Evolutionary conservation across 345 rosid species (phyloP).

Genomic region (Hevea brasiliensis): DNA sequence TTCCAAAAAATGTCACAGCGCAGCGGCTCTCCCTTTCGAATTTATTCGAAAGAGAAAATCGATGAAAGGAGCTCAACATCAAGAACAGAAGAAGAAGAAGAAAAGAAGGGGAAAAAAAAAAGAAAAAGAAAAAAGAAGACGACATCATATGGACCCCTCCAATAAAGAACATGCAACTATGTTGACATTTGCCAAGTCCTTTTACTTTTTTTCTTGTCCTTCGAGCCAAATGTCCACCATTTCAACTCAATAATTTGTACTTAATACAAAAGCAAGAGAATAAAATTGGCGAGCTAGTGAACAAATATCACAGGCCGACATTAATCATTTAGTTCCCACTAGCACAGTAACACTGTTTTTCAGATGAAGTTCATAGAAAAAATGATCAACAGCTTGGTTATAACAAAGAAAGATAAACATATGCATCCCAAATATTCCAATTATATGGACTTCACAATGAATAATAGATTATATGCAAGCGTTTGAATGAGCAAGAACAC

Average conservation of each 20-base stretch:
- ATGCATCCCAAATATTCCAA: not conserved
- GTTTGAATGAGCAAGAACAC: not conserved
- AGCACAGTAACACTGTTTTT: constrained; percentile 3
- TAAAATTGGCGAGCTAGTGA: constrained; percentile 5
- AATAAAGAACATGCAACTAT: constrained; percentile 43
- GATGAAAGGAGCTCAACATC: constrained; percentile 25
- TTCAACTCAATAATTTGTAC: constrained; percentile 16
- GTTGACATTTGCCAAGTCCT: constrained; percentile 38
- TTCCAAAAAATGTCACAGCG: constrained; percentile 25
- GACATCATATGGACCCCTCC: constrained; percentile 39
- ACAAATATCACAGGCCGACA: not conserved
- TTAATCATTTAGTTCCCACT: constrained; percentile 21
- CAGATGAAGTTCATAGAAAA: not conserved
- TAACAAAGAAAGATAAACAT: not conserved
- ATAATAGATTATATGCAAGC: constrained; percentile 7
- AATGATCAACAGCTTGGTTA: constrained; percentile 1
- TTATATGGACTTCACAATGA: not conserved
- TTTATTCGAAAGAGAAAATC: constrained; percentile 30
- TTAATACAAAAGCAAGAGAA: constrained; percentile 20
- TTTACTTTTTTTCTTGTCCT: constrained; percentile 21
- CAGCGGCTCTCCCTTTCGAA: constrained; percentile 31
- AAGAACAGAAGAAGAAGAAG: too few species aligned
- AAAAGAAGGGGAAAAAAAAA: too few species aligned
- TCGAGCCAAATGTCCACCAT: constrained; percentile 28
- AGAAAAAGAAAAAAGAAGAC: constrained; percentile 13